Evolutionary conservation across 768 basidiomycete genomes (phyloP), one percentile per base, ranked within the genome.

Genomic region (Lentinula raphanica): DNA sequence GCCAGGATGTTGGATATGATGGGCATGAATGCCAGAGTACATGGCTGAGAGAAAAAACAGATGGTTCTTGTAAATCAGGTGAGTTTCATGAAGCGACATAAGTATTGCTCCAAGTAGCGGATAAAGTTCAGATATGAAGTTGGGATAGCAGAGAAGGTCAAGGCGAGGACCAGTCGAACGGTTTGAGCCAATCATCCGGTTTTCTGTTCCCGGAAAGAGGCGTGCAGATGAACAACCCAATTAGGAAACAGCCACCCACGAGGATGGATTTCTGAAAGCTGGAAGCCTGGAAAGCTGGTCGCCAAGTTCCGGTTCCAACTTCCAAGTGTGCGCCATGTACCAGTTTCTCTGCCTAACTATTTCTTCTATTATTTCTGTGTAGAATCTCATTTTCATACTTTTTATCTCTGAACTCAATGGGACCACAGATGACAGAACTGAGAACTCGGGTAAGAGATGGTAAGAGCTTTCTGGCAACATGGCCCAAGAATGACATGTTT

Each of bases 1-100:
- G 51, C 51, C 51, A 53, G 35, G 23, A 13, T 53, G 35, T 9
- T 53, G 35, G 51, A 23, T 53, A 53, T 53, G 51, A 39, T 27
- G 36, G 36, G 51, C n/a, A 53, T 39, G 51, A 32, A 21, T 32
- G 21, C n/a, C 19, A 12, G 31, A 31, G 28, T 8, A 36, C 51
- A 53, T 25, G 51, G 21, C 12, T 25, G n/a, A 38, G 25, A 21
- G 42, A 11, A 25, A 44, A 44, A 23, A 44, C 9, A 5, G 23
- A n/a, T 44, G 42, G 8, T 44, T n/a, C 3, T 44, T 21, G 2
- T 7, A 44, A 44, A 44, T 19, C 2, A 48, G 29, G 17, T 15
- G 13, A 5, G 46, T 28, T 31, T 31, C 46, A 31, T 48, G 15
- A n/a, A 48, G 46, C 13, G 9, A 28, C 46, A 48, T 48, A 48